A percentile compares a stretch with the other conserved stretches of the same genome.
These are phyloP conservation scores for Plasmodium knowlesi DNA, from an alignment of 169 alveolate genomes.

Conservation along the genomic window DNA sequence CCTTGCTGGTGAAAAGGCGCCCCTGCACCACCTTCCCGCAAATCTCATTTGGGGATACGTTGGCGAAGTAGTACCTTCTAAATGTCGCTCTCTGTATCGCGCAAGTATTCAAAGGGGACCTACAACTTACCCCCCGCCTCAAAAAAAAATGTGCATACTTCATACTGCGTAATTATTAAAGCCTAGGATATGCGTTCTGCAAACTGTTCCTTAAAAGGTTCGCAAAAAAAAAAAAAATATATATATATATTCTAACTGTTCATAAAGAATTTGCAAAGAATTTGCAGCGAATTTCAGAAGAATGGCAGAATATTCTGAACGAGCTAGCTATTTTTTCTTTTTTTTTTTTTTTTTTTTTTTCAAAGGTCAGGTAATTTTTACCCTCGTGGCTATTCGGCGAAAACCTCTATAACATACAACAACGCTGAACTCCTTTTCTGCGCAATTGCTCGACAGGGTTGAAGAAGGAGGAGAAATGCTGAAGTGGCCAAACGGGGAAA, in stretches of 20 bases:
- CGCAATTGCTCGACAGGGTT: neutral
- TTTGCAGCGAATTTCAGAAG: neutral
- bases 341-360: neutral
- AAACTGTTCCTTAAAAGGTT: neutral
- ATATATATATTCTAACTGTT: slow-evolving; percentile 1
- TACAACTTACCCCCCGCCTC: slow-evolving; percentile 16
- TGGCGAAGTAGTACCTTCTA: slow-evolving; percentile 7
- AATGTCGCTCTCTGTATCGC: neutral
- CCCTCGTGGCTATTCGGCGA: neutral
- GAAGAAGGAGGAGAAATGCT: neutral
- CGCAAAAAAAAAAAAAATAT: neutral
- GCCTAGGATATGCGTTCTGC: neutral
- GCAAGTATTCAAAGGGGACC: neutral
- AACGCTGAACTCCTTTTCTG: neutral
- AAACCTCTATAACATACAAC: neutral
- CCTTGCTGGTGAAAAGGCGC: slow-evolving; percentile 1
- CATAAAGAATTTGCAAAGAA: neutral
- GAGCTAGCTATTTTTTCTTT: neutral
- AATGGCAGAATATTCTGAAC: neutral
- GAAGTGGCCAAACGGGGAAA: neutral
- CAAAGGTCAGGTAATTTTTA: neutral
- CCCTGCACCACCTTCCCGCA: neutral
- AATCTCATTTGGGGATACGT: neutral
- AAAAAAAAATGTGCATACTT: slow-evolving; percentile 28
- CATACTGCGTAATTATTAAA: neutral